Evolutionary conservation across 345 rosid species (phyloP).

Genomic region (Turnera subulata): DNA sequence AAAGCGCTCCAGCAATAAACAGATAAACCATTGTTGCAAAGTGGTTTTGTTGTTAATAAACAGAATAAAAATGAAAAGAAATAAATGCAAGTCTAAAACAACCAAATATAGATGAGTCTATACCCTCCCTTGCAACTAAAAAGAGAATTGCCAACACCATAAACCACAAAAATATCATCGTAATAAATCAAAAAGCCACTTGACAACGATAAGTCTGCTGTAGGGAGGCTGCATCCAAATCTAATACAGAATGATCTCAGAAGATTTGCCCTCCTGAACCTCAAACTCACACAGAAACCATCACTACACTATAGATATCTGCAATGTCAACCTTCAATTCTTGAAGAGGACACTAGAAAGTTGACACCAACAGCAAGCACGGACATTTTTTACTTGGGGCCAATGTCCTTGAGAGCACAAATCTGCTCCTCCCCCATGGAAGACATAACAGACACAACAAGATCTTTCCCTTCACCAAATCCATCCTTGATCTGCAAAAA

Average conservation of each 20-base stretch:
- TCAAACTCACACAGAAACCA: constrained; percentile 8
- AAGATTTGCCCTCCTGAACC: too few species aligned
- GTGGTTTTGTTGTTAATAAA: too few species aligned
- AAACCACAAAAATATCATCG: constrained; percentile 13
- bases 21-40: too few species aligned
- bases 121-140: not conserved
- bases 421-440: constrained; percentile 38
- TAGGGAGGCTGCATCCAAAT: constrained; percentile 10
- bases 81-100: constrained; percentile 1
- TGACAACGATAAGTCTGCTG: constrained; percentile 8
- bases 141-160: constrained; percentile 4
- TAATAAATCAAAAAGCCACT: constrained; percentile 6
- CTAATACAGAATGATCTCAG: not conserved
- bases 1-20: too few species aligned
- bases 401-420: constrained; percentile 29
- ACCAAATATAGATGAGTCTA: constrained; percentile 1
- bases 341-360: not conserved
- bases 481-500: constrained; percentile 25
- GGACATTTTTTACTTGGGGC: constrained; percentile 15
- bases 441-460: constrained; percentile 29
- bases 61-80: too few species aligned
- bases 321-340: constrained; percentile 10
- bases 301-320: constrained; percentile 14
- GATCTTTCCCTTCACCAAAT: constrained; percentile 26
- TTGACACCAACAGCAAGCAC: not conserved